Evolutionary conservation across 768 basidiomycete genomes (phyloP).

Genomic region (Auricularia auricula-judae): DNA sequence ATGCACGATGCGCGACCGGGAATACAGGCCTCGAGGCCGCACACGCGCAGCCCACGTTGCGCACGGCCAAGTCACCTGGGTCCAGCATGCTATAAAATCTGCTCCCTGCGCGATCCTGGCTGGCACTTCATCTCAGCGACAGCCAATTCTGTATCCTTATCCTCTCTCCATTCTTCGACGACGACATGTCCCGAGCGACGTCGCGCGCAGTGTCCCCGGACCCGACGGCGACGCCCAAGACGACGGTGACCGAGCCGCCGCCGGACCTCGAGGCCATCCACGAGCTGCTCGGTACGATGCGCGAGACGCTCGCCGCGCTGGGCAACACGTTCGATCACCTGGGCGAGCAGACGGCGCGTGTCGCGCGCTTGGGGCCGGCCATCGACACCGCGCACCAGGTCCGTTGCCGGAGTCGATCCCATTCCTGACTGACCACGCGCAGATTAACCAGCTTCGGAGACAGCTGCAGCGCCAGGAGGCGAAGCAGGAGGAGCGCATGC

Average conservation of each 20-base stretch:
- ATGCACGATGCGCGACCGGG: too few species aligned
- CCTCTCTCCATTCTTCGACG: background rate
- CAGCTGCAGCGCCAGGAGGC: constrained; percentile 29
- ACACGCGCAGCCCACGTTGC: too few species aligned
- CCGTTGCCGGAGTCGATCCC: constrained; percentile 3
- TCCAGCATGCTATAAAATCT: too few species aligned
- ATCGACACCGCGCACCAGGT: constrained; percentile 36
- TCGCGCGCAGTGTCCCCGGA: background rate
- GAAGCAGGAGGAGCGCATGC: constrained; percentile 28
- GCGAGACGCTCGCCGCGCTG: constrained; percentile 28
- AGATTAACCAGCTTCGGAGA: constrained; percentile 31
- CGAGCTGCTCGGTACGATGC: constrained; percentile 36
- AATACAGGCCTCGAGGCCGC: too few species aligned
- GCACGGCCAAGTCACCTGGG: too few species aligned
- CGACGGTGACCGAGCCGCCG: constrained; percentile 5
- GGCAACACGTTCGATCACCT: constrained; percentile 34
- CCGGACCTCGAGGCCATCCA: constrained; percentile 33
- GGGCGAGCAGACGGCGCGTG: constrained; percentile 32
- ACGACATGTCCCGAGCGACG: background rate
- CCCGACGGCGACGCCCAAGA: background rate
- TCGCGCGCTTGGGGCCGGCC: constrained; percentile 33
- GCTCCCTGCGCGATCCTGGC: background rate
- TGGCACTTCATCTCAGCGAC: background rate
- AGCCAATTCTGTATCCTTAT: background rate
- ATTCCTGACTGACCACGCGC: background rate